These are phyloP conservation scores for Phanerochaete sordida DNA, from an alignment of 768 basidiomycete species.

Conservation along the genomic window DNA sequence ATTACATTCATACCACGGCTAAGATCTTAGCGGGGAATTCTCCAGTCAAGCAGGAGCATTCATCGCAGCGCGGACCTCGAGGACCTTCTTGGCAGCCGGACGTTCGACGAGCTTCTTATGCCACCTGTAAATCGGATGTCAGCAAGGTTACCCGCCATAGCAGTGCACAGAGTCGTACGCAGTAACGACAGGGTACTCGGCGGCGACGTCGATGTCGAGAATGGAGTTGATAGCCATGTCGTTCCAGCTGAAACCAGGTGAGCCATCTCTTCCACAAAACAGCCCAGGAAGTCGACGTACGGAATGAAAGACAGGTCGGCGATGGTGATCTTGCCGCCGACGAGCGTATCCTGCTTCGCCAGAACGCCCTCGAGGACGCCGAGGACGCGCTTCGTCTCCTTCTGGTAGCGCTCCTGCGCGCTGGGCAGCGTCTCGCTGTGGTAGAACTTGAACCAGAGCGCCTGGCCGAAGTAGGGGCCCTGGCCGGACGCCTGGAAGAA, in stretches of 20 bases:
- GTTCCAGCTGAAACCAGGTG: background rate
- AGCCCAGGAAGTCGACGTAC: background rate
- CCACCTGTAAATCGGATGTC: background rate
- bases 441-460: constrained; percentile 13
- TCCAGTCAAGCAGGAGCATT: too few relatives aligned
- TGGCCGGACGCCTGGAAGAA: constrained; percentile 37
- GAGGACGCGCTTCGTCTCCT: constrained; percentile 20
- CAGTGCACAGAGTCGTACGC: background rate
- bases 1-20: too few relatives aligned
- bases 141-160: background rate
- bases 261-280: background rate
- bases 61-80: too few relatives aligned
- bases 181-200: background rate
- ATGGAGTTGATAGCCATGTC: background rate
- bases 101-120: background rate
- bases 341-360: constrained; percentile 16
- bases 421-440: constrained; percentile 11
- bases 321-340: constrained; percentile 15
- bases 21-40: too few relatives aligned
- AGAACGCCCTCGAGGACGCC: constrained; percentile 17
- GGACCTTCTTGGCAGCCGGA: background rate
- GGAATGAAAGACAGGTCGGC: constrained; percentile 15
- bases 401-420: constrained; percentile 17
- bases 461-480: constrained; percentile 19
- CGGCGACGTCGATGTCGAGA: background rate